A percentile compares a stretch with the other conserved stretches of the same genome.
Evolutionary conservation across 2,329 filamentous ascomycete species (phyloP).

Genomic region (Rhynchosporium graminicola): DNA sequence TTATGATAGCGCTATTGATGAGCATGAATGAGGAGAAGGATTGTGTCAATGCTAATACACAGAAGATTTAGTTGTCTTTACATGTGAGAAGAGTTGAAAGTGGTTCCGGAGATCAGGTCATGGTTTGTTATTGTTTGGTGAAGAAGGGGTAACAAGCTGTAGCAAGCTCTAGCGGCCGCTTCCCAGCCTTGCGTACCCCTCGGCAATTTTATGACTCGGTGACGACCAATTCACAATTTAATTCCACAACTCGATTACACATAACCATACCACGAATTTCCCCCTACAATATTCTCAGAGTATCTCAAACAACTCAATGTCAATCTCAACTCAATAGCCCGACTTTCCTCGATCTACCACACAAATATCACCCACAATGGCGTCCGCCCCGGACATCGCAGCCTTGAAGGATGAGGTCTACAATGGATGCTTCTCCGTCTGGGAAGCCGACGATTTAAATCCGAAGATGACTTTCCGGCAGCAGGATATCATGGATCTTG

Average conservation of each 20-base stretch:
- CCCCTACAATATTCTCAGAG: neutral
- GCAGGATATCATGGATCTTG: constrained; percentile 57
- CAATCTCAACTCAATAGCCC: constrained; percentile 28
- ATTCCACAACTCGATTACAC: constrained; percentile 11
- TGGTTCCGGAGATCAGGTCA: neutral
- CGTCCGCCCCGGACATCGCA: constrained; percentile 30
- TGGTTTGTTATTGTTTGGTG: neutral
- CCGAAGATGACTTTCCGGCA: constrained; percentile 52
- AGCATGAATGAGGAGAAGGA: constrained; percentile 6
- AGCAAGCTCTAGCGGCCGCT: neutral
- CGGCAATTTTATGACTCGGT: constrained; percentile 18
- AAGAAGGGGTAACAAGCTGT: neutral
- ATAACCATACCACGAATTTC: constrained; percentile 3
- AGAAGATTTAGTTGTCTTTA: neutral
- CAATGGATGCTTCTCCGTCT: constrained; percentile 29
- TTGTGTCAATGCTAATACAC: neutral
- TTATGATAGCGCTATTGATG: constrained; percentile 14
- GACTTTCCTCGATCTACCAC: constrained; percentile 18
- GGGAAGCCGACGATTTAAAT: constrained; percentile 31
- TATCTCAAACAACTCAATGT: constrained; percentile 27
- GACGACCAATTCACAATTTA: constrained; percentile 16
- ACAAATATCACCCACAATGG: constrained; percentile 19
- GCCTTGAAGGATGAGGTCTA: constrained; percentile 37
- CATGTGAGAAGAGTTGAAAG: neutral
- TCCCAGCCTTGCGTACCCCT: constrained; percentile 18